phyloP scores from a whole-genome alignment of 805 yeast genomes.

The Saturnispora mendoncae region DNA sequence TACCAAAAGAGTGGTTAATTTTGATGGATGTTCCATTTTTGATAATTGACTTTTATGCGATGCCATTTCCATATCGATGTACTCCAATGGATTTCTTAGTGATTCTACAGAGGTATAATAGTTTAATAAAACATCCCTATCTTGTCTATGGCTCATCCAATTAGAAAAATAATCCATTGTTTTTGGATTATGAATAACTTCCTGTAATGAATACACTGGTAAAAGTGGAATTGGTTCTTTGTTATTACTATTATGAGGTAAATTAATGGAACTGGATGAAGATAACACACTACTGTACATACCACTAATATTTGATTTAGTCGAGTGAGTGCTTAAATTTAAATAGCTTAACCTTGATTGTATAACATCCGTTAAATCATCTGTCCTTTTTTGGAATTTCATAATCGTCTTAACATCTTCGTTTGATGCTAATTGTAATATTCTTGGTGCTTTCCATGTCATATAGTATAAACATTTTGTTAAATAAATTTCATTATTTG shows the following conservation, averaged over 20 bases:
- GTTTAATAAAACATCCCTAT: constrained; percentile 39
- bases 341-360: constrained; percentile 1
- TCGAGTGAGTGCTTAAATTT: not conserved
- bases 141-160: constrained; percentile 43
- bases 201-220: constrained; percentile 6
- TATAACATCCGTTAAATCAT: not conserved
- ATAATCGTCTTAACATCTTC: constrained; percentile 9
- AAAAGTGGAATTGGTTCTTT: not conserved
- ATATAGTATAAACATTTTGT: constrained; percentile 3
- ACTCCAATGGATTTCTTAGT: constrained; percentile 63
- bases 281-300: not conserved
- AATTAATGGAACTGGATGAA: not conserved
- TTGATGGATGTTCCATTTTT: constrained; percentile 12
- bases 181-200: constrained; percentile 6
- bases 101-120: constrained; percentile 62
- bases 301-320: not conserved
- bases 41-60: not conserved
- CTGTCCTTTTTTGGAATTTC: constrained; percentile 11
- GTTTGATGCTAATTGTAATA: constrained; percentile 2
- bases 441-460: constrained; percentile 3
- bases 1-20: not conserved
- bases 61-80: constrained; percentile 9
- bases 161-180: constrained; percentile 39
- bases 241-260: too few species aligned
- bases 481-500: constrained; percentile 1